Evolutionary conservation across 2,329 filamentous ascomycete species (phyloP).

Genomic region (Didymella arachidicola): DNA sequence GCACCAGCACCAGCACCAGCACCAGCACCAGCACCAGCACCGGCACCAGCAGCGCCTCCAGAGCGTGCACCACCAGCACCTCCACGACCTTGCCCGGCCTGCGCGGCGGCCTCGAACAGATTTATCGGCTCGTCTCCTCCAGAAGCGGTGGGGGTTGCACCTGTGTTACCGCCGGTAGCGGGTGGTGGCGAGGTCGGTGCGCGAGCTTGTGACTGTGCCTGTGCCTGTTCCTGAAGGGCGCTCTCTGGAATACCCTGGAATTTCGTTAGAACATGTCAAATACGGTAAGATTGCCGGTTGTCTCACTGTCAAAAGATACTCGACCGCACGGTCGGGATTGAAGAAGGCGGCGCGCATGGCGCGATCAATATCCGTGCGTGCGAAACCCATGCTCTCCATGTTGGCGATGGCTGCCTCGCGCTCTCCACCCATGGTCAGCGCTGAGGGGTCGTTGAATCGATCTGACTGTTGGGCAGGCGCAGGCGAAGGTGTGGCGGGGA

Average conservation of each 20-base stretch:
- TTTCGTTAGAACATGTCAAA: conserved; percentile 31
- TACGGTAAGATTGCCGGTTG: conserved; percentile 9
- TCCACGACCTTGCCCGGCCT: conserved; percentile 66
- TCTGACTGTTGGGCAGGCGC: conserved; percentile 55
- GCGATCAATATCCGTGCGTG: conserved; percentile 83
- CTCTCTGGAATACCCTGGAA: conserved; percentile 87
- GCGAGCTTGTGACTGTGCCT: conserved; percentile 53
- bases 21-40: conserved; percentile 54
- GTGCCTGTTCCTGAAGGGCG: conserved; percentile 72
- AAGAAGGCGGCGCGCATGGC: conserved; percentile 96
- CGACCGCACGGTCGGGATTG: conserved; percentile 96
- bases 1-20: conserved; percentile 56
- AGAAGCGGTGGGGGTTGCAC: conserved; percentile 39
- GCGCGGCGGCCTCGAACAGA: conserved; percentile 90
- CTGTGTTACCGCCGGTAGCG: conserved; percentile 57
- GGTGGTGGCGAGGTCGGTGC: conserved; percentile 52
- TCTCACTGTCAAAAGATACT: conserved; percentile 87
- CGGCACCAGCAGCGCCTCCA: conserved; percentile 59
- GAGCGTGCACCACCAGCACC: conserved; percentile 54
- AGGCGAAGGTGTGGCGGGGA: conserved; percentile 60
- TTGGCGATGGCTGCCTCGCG: conserved; percentile 82
- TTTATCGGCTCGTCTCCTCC: conserved; percentile 76
- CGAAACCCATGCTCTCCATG: conserved; percentile 98
- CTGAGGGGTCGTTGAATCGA: conserved; percentile 75
- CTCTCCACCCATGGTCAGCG: conserved; percentile 85